A percentile compares a stretch with the other conserved stretches of the same genome.
These are phyloP conservation scores for Sanghuangporus sanghuang DNA, from an alignment of 1,284 basidiomycete genomes.

Conservation along the genomic window DNA sequence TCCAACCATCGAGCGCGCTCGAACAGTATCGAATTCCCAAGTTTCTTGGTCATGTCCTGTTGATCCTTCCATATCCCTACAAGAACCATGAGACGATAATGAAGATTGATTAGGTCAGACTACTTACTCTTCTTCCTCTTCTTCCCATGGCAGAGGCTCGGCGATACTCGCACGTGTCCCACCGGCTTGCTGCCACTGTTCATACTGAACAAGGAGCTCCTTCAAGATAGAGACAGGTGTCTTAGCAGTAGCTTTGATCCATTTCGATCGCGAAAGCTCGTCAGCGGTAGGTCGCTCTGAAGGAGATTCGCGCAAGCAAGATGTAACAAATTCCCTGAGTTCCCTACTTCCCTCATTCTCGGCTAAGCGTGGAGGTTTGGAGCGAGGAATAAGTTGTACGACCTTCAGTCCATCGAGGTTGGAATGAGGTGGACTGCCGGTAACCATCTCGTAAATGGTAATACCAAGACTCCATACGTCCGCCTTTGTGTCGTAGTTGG, in stretches of 20 bases:
- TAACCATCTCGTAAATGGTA: constrained; percentile 92
- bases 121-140: constrained; percentile 51
- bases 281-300: constrained; percentile 83
- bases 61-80: constrained; percentile 19
- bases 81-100: not conserved
- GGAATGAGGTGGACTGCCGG: constrained; percentile 88
- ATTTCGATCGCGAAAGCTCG: constrained; percentile 86
- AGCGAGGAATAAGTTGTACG: constrained; percentile 86
- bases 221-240: constrained; percentile 68
- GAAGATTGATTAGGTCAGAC: not conserved
- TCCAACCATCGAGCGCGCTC: constrained; percentile 33
- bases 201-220: constrained; percentile 78
- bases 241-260: constrained; percentile 82
- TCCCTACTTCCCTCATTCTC: constrained; percentile 80
- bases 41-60: constrained; percentile 41
- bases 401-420: constrained; percentile 82
- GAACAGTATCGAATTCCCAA: constrained; percentile 78
- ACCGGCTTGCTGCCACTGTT: constrained; percentile 73
- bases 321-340: constrained; percentile 86
- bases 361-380: constrained; percentile 76
- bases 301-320: constrained; percentile 84
- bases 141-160: constrained; percentile 67
- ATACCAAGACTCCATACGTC: constrained; percentile 98
- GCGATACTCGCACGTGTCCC: constrained; percentile 80
- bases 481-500: constrained; percentile 90